Evolutionary conservation across 768 basidiomycete genomes (phyloP), one percentile per base, ranked within the genome.

Genomic region (Termitomyces sp.): DNA sequence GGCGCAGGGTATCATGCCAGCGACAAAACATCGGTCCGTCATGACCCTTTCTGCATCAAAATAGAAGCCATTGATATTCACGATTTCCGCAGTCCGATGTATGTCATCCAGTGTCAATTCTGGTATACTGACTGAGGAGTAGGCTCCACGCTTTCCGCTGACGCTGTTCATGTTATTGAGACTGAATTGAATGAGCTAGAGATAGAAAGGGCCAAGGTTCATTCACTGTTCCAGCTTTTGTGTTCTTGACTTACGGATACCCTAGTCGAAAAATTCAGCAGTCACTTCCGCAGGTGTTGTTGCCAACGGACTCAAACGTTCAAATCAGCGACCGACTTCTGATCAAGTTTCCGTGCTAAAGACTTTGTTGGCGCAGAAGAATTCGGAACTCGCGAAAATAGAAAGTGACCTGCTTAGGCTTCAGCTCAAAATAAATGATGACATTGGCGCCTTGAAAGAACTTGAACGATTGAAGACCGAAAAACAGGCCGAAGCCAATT

Each of bases 381-480:
- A 50, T 12, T 28, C 46, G 3, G 54, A 44, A 23, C 32, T 56
- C 7, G 55, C 40, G 26, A 46, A 30, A 32, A 35, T 56, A 6
- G 59, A 60, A 16, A n/a, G 40, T 10, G 49, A 51, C n/a, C 8
- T 51, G 12, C 20, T 56, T 18, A 30, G 23, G 12, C 48, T 60
- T 28, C 55, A 60, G 30, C 44, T 60, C 5, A 50, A 56, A 18
- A 51, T 60, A 1, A 50, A 51, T 23, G 28, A 51, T 26, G n/a
- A 28, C 12, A 26, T 60, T 2, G 12, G 9, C n/a, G 33, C 49
- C 10, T 14, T 60, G 40, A 18, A 33, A 44, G 48, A 16, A 8
- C 32, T 60, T 16, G 41, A 56, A 14, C 33, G 36, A 7, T 13
- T 14, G 30, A 44, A 55, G 23, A 2, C 20, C 0, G 16, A 30